These are phyloP conservation scores for Nicotiana paniculata DNA, from an alignment of 257 asterid genomes.

Conservation along the genomic window DNA sequence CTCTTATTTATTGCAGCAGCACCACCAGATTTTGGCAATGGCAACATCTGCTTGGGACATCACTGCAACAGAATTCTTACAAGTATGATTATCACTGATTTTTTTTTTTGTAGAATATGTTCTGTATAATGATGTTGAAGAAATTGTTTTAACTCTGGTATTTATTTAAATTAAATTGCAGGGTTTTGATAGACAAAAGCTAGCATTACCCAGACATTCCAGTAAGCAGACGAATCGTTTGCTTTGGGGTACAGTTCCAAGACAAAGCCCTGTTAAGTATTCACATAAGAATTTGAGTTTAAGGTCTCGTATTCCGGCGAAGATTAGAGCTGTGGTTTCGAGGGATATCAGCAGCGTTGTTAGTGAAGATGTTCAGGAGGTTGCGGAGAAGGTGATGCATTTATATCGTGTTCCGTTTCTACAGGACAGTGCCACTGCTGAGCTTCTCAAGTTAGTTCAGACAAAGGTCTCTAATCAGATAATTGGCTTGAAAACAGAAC, in stretches of 20 bases:
- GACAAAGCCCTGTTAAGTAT: constrained; percentile 13
- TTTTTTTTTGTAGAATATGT: neutral
- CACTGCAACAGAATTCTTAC: constrained; percentile 56
- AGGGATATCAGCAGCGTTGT: constrained; percentile 31
- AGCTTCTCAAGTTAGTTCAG: constrained; percentile 61
- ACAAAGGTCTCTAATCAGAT: constrained; percentile 53
- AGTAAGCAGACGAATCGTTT: constrained; percentile 31
- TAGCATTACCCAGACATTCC: constrained; percentile 33
- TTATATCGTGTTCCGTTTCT: constrained; percentile 55
- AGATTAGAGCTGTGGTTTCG: constrained; percentile 44
- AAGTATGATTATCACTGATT: constrained; percentile 25
- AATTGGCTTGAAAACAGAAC: constrained; percentile 67
- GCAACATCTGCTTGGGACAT: constrained; percentile 46
- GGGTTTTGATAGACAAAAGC: constrained; percentile 52
- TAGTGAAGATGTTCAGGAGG: constrained; percentile 15
- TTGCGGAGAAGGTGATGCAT: constrained; percentile 49
- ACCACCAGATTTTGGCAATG: constrained; percentile 25
- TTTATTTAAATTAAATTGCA: constrained; percentile 12
- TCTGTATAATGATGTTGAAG: neutral
- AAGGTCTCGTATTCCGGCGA: constrained; percentile 14
- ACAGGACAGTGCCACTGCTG: constrained; percentile 56
- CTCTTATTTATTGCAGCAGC: neutral
- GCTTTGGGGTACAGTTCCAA: constrained; percentile 47
- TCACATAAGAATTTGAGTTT: constrained; percentile 18
- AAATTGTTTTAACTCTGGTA: neutral